A percentile compares a stretch with the other conserved stretches of the same genome.
phyloP scores from a whole-genome alignment of 2,329 filamentous ascomycete genomes.

The Monilinia vaccinii-corymbosi region DNA sequence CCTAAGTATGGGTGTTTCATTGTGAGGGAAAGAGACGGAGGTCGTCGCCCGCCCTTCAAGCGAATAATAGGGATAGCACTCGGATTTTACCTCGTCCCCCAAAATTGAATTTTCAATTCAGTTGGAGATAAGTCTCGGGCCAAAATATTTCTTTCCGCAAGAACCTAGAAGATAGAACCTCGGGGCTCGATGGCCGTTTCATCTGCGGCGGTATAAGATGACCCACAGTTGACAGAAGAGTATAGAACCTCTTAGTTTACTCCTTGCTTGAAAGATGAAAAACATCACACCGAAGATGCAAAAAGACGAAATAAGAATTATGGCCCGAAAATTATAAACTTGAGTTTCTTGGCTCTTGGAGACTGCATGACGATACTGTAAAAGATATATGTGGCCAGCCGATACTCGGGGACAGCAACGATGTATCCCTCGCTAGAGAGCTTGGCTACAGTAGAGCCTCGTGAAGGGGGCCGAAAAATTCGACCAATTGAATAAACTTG shows the following conservation, averaged over 20 bases:
- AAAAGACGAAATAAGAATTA: neutral
- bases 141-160: neutral
- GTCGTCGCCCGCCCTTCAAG: neutral
- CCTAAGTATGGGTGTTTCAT: neutral
- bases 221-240: neutral
- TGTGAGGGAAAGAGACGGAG: neutral
- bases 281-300: neutral
- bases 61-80: neutral
- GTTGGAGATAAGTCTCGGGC: neutral
- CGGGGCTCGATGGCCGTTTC: neutral
- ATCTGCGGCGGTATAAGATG: neutral
- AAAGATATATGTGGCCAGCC: neutral
- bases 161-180: neutral
- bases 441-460: neutral
- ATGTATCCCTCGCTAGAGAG: conserved; percentile 6
- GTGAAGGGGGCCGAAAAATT: too few relatives aligned
- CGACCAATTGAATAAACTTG: too few relatives aligned
- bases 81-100: neutral
- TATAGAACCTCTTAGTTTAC: neutral
- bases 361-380: neutral
- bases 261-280: neutral
- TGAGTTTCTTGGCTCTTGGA: conserved; percentile 6
- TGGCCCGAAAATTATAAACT: neutral
- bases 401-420: neutral
- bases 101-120: neutral